Evolutionary conservation across 2,329 filamentous ascomycete species (phyloP).

Genomic region (Truncatella angustata): DNA sequence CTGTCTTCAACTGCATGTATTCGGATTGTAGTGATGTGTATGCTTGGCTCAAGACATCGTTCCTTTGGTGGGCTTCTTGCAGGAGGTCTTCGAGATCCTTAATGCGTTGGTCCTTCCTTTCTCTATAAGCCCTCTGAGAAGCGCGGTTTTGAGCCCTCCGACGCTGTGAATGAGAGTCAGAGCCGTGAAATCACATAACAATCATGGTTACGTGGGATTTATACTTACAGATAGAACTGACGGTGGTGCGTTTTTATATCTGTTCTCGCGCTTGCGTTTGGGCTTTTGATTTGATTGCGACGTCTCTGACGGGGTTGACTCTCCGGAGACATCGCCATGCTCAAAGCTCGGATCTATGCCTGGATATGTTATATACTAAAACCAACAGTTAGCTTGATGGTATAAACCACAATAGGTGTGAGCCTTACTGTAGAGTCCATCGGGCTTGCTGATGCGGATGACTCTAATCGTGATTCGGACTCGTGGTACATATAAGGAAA

Average conservation of each 20-base stretch:
- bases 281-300: constrained; percentile 29
- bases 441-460: constrained; percentile 36
- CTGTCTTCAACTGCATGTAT: constrained; percentile 37
- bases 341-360: constrained; percentile 23
- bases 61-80: constrained; percentile 50
- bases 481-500: constrained; percentile 34
- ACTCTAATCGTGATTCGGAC: constrained; percentile 34
- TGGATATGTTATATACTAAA: constrained; percentile 33
- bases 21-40: constrained; percentile 49
- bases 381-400: not conserved
- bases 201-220: too few species aligned
- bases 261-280: constrained; percentile 50
- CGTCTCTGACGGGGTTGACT: constrained; percentile 17
- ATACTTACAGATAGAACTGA: constrained; percentile 46
- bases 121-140: constrained; percentile 59
- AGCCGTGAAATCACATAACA: not conserved
- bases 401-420: not conserved
- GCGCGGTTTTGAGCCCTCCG: constrained; percentile 60
- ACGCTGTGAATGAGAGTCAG: constrained; percentile 34
- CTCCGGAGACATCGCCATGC: constrained; percentile 21
- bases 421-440: constrained; percentile 33
- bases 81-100: constrained; percentile 60
- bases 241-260: constrained; percentile 51
- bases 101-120: constrained; percentile 64
- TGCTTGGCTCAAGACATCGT: constrained; percentile 53